Evolutionary conservation across 2,329 filamentous ascomycete species (phyloP), one percentile per base, ranked within the genome.

Genomic region (Talaromyces sp.): DNA sequence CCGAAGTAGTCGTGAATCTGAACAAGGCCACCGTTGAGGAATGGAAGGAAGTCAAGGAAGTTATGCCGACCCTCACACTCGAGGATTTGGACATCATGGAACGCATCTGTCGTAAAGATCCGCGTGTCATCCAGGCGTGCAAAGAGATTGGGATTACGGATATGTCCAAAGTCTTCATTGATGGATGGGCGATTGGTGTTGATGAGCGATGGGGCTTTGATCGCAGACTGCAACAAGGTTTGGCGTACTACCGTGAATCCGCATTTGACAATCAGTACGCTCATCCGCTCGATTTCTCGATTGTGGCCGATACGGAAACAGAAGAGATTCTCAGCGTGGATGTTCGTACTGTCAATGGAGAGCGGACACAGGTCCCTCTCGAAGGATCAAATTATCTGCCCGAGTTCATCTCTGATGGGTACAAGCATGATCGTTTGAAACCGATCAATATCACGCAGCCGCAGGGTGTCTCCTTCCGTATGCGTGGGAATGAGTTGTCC

Each of bases 161-260:
- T 67, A 97, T 97, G 93, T 83, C 95, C 83, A 97, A 97, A 79
- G 91, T 97, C 59, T 97, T 95, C 81, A 96, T 93, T 78, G 93
- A 97, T 75, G 92, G 87, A 31, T 78, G 76, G 76, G 74, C 75
- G 8, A 76, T 78, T 14, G 76, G 76, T 11, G 68, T 74, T 27
- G 75, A 78, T 60, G 73, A 77, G 85, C 49, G 79, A 82, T 10
- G 82, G 85, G 70, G 79, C 80, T 41, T 82, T 84, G 54, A 83
- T 81, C 71, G 82, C 82, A 72, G 82, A 85, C 71, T 83, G 82
- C 78, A 85, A 85, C 72, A 83, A 85, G 41, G 86, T 84, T 14
- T 78, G 11, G 84, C 84, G 57, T 88, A 88, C 69, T 82, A 85
- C 3, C 81, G 85, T 68, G 83, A 86, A 70, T 83, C 85, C 66